phyloP scores from a whole-genome alignment of 306 rosid genomes.

The Quercus wislizeni region DNA sequence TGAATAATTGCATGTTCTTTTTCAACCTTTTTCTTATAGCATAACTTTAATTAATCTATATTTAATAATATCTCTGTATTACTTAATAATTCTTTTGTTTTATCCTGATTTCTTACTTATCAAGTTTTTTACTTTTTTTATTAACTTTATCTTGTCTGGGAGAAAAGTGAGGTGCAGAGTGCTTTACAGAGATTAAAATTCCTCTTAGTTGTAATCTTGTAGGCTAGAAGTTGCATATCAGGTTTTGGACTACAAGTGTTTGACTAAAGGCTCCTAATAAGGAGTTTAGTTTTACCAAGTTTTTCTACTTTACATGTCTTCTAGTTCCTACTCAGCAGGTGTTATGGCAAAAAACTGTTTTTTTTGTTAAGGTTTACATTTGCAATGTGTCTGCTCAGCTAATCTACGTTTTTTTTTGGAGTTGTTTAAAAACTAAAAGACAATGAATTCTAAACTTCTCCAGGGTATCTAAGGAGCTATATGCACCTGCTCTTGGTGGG shows the following conservation, averaged over 20 bases:
- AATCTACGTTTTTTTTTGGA: neutral
- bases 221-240: neutral
- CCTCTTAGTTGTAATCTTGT: neutral
- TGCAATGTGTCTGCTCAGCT: neutral
- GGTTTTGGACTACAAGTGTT: conserved; percentile 34
- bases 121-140: neutral
- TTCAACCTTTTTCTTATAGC: neutral
- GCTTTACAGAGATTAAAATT: neutral
- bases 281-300: conserved; percentile 4
- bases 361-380: neutral
- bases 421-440: conserved; percentile 20
- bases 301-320: neutral
- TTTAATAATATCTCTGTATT: neutral
- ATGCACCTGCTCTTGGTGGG: conserved; percentile 99
- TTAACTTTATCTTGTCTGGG: neutral
- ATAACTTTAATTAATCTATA: conserved; percentile 6
- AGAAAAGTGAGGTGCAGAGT: neutral
- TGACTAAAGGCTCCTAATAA: conserved; percentile 28
- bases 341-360: neutral
- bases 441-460: conserved; percentile 27
- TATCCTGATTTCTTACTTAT: neutral
- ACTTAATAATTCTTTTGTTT: neutral
- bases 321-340: neutral
- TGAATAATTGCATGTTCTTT: neutral
- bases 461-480: conserved; percentile 95